These are phyloP conservation scores for Microbotryomycetes sp. DNA, from an alignment of 1,284 basidiomycete species.

Conservation along the genomic window DNA sequence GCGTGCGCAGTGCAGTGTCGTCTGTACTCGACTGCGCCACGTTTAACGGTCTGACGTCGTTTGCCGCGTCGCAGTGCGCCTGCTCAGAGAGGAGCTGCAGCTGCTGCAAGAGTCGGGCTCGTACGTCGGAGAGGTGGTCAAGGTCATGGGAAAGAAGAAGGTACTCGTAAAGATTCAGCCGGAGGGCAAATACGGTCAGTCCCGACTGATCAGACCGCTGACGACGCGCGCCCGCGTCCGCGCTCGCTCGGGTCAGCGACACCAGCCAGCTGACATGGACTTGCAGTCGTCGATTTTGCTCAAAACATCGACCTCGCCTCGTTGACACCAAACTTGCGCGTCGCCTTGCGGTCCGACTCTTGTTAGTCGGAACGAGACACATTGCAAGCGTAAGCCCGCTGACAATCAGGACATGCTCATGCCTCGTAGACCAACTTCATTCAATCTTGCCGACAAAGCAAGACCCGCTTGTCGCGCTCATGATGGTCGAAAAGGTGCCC, in stretches of 20 bases:
- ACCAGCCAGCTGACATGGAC: background rate
- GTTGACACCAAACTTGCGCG: constrained; percentile 79
- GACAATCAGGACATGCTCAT: no score
- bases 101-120: constrained; percentile 92
- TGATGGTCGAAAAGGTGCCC: constrained; percentile 99
- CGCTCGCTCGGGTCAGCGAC: background rate
- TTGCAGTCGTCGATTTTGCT: constrained; percentile 68
- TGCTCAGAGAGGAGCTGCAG: constrained; percentile 88
- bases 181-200: constrained; percentile 91
- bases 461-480: constrained; percentile 87
- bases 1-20: background rate
- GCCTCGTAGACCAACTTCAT: constrained; percentile 50
- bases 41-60: background rate
- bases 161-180: constrained; percentile 98
- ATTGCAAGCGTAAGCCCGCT: no score
- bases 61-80: constrained; percentile 52
- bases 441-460: constrained; percentile 92
- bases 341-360: constrained; percentile 91
- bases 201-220: background rate
- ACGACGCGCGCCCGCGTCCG: background rate
- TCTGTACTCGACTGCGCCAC: background rate
- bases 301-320: constrained; percentile 72
- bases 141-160: constrained; percentile 99
- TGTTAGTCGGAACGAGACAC: constrained; percentile 13
- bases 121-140: constrained; percentile 96